Evolutionary conservation across 306 rosid species (phyloP), one percentile per base, ranked within the genome.

Genomic region (apple (Malus domestica)): DNA sequence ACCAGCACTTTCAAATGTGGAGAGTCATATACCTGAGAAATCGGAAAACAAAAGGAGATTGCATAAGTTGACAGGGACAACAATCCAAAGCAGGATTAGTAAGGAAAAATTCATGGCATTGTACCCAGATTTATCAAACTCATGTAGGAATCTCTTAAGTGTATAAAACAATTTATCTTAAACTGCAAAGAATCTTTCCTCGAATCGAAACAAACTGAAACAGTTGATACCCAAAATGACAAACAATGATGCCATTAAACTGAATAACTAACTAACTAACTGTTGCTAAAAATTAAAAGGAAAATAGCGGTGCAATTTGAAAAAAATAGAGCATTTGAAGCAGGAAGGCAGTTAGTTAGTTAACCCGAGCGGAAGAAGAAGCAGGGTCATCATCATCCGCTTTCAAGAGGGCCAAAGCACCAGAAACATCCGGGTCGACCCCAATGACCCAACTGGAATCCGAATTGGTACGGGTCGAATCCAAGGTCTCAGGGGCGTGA

Each of bases 371-470:
- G 29, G 90, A 80, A 75, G 45, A 80, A 73, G 45, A 80, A 75
- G 69, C 81, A 9, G 84, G 82, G 30, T 77, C 86, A 5, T 77
- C 86, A 5, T 75, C 57, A 33, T 15, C 55, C 8, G 73, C 76
- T 83, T 84, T 89, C 87, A 94, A 73, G 49, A 94, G 77, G 33
- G 96, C 95, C 42, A 94, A 80, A 4, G 97, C 98, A 55, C 98
- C 98, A 65, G 87, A 76, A 60, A 80, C 73, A 82, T 94, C 98
- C 8, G 97, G 98, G 82, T 94, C 98, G 52, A 94, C 71, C 46
- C 98, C 97, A 71, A 92, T 76, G 73, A 91, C 85, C 89, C 91
- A 90, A 51, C 80, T 78, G 12, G 83, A 83, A 20, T 68, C 82
- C n/a, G 81, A 83, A 79, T 54, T 68, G 9, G 45, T n/a, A 2